Evolutionary conservation across 306 rosid genomes (phyloP), one percentile per base, ranked within the genome.

Genomic region (Prosopis cineraria): DNA sequence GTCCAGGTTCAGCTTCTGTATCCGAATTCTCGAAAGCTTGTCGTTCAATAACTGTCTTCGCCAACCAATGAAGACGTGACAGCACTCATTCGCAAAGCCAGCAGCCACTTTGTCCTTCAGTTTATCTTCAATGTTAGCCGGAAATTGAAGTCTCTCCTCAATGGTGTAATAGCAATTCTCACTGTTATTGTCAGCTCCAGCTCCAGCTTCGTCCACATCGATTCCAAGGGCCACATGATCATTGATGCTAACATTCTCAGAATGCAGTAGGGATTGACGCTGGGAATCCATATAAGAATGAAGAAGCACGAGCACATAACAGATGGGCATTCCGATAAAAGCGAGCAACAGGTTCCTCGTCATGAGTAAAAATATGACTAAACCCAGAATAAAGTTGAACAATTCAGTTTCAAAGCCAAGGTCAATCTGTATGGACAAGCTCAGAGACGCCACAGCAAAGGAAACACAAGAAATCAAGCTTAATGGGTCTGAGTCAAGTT

Each of bases 1-100:
- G 0, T 86, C 87, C 34, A 74, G 83, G 88, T 86, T 85, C 76
- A 88, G 88, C 85, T 88, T 90, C 67, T 75, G 84, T 41, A 88
- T 27, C 68, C 86, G 88, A 12, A 90, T 73, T 81, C 85, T 50
- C 53, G 85, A 81, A 0, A 88, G 47, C 66, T 86, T 88, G 70
- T 85, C 88, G 43, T 85, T 90, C 13, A 88, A 58, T 27, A 88
- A 78, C n/a, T n/a, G n/a, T n/a, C n/a, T n/a, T n/a, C n/a, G n/a
- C n/a, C n/a, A n/a, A n/a, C 85, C 81, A 31, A 89, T 80, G 76
- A 79, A 90, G 73, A 89, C 82, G 72, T 86, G 90, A 10, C 83
- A 83, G 69, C 91, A 83, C 84, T 90, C 89, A 67, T 86, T 85
- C 7, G 74, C 87, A 69, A 81, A 88, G n/a, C 95, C 92, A 2